These are phyloP conservation scores for Nannochloropsis granulata DNA, from an alignment of 108 stramenopile genomes.

Conservation along the genomic window DNA sequence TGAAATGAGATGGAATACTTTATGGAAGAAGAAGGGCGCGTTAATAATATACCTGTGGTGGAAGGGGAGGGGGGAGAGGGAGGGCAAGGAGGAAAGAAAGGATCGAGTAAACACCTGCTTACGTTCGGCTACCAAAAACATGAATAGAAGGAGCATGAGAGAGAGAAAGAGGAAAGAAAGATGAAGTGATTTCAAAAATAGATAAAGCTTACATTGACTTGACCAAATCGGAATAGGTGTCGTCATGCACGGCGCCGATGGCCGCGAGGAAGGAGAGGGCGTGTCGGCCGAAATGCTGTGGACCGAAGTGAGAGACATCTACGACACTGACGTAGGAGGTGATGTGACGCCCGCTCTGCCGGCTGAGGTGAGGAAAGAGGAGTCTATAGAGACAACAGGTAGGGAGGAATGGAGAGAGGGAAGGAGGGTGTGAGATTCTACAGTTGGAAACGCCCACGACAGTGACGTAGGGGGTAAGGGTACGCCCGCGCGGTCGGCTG, in stretches of 20 bases:
- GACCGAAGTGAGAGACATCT: not conserved
- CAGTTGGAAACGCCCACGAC: too few species aligned
- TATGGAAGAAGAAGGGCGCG: not conserved
- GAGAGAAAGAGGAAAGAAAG: too few species aligned
- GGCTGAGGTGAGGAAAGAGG: not conserved
- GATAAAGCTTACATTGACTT: not conserved
- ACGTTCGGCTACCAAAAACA: too few species aligned
- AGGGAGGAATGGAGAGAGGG: too few species aligned
- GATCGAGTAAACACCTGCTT: too few species aligned
- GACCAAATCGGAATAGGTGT: not conserved
- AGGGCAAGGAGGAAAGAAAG: too few species aligned
- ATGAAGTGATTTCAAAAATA: too few species aligned
- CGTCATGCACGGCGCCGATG: not conserved
- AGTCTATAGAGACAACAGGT: not conserved
- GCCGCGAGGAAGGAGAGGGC: not conserved
- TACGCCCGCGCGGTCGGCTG: too few species aligned
- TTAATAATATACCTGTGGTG: not conserved
- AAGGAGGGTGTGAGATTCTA: too few species aligned
- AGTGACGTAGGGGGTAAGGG: too few species aligned
- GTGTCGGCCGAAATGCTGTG: not conserved
- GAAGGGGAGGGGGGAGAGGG: too few species aligned
- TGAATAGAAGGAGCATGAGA: too few species aligned
- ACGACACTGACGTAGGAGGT: not conserved
- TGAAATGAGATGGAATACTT: not conserved
- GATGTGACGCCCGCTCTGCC: not conserved